Base-by-base conservation (phyloP, 2,329 filamentous ascomycete genomes). In the Penicillium aurantiogriseum region DNA sequence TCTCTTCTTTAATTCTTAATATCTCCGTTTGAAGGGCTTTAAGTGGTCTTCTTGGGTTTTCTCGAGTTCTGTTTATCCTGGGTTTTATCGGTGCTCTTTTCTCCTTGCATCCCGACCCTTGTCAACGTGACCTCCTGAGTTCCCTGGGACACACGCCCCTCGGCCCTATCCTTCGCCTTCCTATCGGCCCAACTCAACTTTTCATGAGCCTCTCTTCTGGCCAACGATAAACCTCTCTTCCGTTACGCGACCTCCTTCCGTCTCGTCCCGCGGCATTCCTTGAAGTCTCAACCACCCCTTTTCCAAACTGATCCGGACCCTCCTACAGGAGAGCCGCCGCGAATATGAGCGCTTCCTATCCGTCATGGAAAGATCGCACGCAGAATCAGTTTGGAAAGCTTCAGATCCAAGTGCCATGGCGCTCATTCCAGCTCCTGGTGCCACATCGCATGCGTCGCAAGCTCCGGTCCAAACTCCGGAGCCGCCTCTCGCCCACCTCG, bases 391-490 rank as follows among this genome's bases (percentile, higher is more conserved):
- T 78, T 55, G 74, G 74, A 54, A 79, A 79, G 61, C 73, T 77
- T 52, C 76, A 77, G 43, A 74, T 79, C 35, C 74, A 76, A 58
- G 69, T 79, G 47, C 78, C 78, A 75, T 80, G 78, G 78, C 76
- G 77, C 40, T 79, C 78, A n/a, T 74, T 80, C 46, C 76, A 79
- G 60, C 69, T 80, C 7, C 68, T 80, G 23, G 76, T 89, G 47
- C 86, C 87, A 48, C 85, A 88, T 74, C 81, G 86, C 63, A 79
- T 88, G 71, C 85, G 87, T 66, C 79, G 88, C 68, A 86, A 84
- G 75, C 80, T 89, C 73, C 81, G 88, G 61, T 89, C 87, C 57
- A 88, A 87, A 70, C 81, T 90, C 68, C 85, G 86, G 64, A 86
- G 85, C 69, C 79, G 86, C 64, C 78, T 86, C 66, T 85, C 86